A percentile compares a stretch with the other conserved stretches of the same genome.
Conservation (phyloP, 768 basidiomycete species). For the Hypholoma sublateritium region DNA sequence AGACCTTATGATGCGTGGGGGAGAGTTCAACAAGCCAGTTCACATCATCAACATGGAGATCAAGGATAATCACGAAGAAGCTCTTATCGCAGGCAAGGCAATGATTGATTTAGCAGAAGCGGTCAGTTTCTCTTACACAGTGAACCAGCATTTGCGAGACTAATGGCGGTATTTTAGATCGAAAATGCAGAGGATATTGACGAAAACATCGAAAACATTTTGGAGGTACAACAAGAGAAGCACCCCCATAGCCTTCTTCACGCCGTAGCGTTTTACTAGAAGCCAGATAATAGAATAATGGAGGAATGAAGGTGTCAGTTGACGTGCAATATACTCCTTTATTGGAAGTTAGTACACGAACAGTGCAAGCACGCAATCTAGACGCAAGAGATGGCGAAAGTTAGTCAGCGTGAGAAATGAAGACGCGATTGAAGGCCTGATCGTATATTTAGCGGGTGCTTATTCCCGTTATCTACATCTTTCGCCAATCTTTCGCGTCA, state of each 20-base stretch:
- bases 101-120: slow-evolving; percentile 89
- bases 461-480: slow-evolving; percentile 6
- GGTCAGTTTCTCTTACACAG: slow-evolving; percentile 47
- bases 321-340: slow-evolving; percentile 4
- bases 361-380: slow-evolving; percentile 40
- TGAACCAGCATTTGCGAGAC: slow-evolving; percentile 5
- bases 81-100: slow-evolving; percentile 91
- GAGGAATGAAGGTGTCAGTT: slow-evolving; percentile 2
- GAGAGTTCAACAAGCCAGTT: slow-evolving; percentile 91
- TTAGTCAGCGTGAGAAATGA: slow-evolving; percentile 57
- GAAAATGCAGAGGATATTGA: slow-evolving; percentile 86
- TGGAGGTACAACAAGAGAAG: slow-evolving; percentile 81
- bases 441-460: slow-evolving; percentile 16
- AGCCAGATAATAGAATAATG: neutral
- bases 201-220: slow-evolving; percentile 84
- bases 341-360: neutral
- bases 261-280: slow-evolving; percentile 86
- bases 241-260: slow-evolving; percentile 93
- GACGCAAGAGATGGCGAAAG: slow-evolving; percentile 32
- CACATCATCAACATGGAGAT: slow-evolving; percentile 98
- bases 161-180: slow-evolving; percentile 51
- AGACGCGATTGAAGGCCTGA: slow-evolving; percentile 47
- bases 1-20: slow-evolving; percentile 87
- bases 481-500: neutral
- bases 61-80: slow-evolving; percentile 99